Percentiles rank a stretch among this genome's conserved stretches.
phyloP scores from a whole-genome alignment of 441 rosid species.

The Gossypium trilobum region DNA sequence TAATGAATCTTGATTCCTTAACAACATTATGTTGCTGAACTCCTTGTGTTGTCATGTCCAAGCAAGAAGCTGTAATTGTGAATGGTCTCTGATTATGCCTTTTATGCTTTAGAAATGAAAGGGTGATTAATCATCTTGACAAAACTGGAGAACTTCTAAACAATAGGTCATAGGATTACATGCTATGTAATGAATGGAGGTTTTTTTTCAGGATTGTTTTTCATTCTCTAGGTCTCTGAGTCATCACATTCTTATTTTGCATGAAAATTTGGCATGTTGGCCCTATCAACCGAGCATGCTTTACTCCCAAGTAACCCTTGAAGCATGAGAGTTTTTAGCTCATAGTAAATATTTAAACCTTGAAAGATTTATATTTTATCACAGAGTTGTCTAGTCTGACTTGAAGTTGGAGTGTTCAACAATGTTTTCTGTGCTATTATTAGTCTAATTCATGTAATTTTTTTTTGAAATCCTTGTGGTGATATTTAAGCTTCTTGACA shows the following conservation, averaged over 20 bases:
- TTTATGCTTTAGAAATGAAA: not conserved
- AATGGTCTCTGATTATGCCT: not conserved
- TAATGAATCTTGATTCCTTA: not conserved
- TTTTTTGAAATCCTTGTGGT: not conserved
- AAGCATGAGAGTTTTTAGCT: not conserved
- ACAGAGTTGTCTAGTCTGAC: not conserved
- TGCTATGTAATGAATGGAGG: not conserved
- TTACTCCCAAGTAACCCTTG: not conserved
- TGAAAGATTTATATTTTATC: not conserved
- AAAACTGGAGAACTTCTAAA: not conserved
- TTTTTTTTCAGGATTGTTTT: not conserved
- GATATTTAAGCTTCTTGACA: not conserved
- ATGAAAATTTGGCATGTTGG: not conserved
- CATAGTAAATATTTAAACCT: not conserved
- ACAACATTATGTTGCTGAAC: not conserved
- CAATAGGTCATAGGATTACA: not conserved
- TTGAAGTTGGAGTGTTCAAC: not conserved
- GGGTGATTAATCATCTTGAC: not conserved
- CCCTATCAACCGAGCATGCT: not conserved
- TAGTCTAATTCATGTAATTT: not conserved
- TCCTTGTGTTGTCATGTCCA: not conserved
- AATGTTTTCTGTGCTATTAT: not conserved
- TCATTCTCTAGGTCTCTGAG: not conserved
- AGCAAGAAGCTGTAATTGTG: not conserved
- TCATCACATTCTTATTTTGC: not conserved